Conservation (phyloP, 257 asterid species). For the Primulina eburnea region DNA sequence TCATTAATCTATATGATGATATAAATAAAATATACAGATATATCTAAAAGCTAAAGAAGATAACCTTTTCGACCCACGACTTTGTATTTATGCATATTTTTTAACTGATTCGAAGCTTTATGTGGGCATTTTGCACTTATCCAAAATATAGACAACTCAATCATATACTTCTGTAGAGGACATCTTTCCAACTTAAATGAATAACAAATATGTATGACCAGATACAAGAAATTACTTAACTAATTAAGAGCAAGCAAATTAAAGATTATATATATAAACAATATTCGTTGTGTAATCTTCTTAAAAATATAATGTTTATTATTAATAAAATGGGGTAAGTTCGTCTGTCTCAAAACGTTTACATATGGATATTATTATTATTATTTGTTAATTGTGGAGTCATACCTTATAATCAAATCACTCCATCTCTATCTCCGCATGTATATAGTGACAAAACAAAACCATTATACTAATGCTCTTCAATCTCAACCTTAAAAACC, state of each 20-base stretch:
- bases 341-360: too few relatives aligned
- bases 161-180: too few relatives aligned
- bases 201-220: too few relatives aligned
- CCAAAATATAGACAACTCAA: background rate
- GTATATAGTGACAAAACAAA: background rate
- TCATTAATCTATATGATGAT: background rate
- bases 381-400: background rate
- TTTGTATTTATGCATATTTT: background rate
- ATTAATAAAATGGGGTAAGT: too few relatives aligned
- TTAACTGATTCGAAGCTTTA: background rate
- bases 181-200: background rate
- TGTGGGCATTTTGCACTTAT: background rate
- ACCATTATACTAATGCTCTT: conserved; percentile 4
- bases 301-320: too few relatives aligned
- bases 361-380: too few relatives aligned
- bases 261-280: too few relatives aligned
- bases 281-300: too few relatives aligned
- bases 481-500: conserved; percentile 4
- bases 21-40: background rate
- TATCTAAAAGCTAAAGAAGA: background rate
- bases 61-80: background rate
- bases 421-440: background rate
- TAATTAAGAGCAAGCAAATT: too few relatives aligned
- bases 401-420: background rate
- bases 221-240: too few relatives aligned